Conservation (phyloP, 2,329 filamentous ascomycete genomes). For the Clonostachys solani region DNA sequence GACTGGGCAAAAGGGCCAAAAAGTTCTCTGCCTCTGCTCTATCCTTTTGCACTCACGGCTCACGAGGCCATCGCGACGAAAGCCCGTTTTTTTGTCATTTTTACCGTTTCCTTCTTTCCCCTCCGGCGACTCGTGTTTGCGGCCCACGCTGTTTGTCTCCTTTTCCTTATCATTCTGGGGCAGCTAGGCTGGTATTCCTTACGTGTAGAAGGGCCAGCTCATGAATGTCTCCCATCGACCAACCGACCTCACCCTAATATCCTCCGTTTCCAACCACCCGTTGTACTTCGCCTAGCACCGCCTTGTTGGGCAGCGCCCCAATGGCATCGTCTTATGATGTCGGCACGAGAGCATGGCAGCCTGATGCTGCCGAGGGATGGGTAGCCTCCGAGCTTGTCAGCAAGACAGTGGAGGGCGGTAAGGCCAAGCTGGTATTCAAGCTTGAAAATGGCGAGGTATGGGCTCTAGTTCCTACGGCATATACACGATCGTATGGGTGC, state of each 20-base stretch:
- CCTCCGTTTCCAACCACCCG: constrained; percentile 8
- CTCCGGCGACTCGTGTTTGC: not conserved
- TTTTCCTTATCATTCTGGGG: not conserved
- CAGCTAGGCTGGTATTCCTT: not conserved
- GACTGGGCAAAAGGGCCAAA: constrained; percentile 1
- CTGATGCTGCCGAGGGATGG: constrained; percentile 94
- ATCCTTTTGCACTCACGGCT: constrained; percentile 1
- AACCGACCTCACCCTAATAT: constrained; percentile 6
- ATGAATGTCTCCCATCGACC: constrained; percentile 19
- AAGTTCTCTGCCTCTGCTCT: constrained; percentile 4
- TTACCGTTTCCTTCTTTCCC: not conserved
- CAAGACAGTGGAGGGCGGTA: constrained; percentile 79
- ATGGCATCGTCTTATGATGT: constrained; percentile 97
- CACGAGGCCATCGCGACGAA: not conserved
- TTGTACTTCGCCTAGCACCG: not conserved
- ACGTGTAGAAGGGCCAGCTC: constrained; percentile 9
- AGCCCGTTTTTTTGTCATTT: not conserved
- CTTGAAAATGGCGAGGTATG: constrained; percentile 88
- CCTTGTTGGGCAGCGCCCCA: constrained; percentile 17
- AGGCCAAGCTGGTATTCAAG: constrained; percentile 82
- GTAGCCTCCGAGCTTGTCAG: constrained; percentile 90
- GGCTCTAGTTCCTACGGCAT: not conserved
- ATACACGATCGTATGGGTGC: not conserved
- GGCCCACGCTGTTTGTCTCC: not conserved
- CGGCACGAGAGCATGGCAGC: constrained; percentile 97